phyloP scores from a whole-genome alignment of 441 rosid species.

The Populus hybrid region DNA sequence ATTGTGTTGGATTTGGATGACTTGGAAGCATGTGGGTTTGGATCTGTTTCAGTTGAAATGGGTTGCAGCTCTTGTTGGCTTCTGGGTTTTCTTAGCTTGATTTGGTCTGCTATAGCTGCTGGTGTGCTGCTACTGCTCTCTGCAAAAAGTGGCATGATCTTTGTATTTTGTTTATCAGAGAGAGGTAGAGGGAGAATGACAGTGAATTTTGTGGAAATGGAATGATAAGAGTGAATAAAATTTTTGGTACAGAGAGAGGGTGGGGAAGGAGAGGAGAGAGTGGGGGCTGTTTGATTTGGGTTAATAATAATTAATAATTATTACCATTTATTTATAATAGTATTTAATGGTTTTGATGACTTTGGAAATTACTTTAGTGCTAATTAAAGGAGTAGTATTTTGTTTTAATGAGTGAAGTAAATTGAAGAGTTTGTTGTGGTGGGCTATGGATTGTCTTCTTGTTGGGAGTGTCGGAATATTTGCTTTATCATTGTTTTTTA shows the following conservation, averaged over 20 bases:
- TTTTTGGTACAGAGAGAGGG: not conserved
- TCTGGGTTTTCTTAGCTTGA: slow-evolving; percentile 48
- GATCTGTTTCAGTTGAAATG: slow-evolving; percentile 9
- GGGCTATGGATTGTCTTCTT: slow-evolving; percentile 26
- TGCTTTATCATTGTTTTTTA: not conserved
- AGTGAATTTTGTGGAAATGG: not conserved
- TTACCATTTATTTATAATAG: not conserved
- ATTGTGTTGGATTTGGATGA: slow-evolving; percentile 35
- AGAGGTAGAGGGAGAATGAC: not conserved
- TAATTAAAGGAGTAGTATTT: not conserved
- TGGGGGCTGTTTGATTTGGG: not conserved
- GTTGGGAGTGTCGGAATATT: not conserved
- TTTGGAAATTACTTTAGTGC: too few relatives aligned
- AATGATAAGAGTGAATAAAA: not conserved
- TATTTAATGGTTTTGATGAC: not conserved
- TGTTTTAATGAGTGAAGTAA: not conserved
- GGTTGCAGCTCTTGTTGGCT: slow-evolving; percentile 1
- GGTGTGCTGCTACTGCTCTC: slow-evolving; percentile 23
- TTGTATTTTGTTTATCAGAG: not conserved
- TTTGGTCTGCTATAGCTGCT: slow-evolving; percentile 39
- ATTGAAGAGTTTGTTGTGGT: slow-evolving; percentile 17
- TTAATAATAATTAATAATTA: too few relatives aligned
- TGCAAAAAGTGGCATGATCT: slow-evolving; percentile 43
- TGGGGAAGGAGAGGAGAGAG: not conserved
- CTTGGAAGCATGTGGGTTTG: slow-evolving; percentile 40